Base-by-base conservation (phyloP, 306 rosid genomes). In the Cicer cuneatum region DNA sequence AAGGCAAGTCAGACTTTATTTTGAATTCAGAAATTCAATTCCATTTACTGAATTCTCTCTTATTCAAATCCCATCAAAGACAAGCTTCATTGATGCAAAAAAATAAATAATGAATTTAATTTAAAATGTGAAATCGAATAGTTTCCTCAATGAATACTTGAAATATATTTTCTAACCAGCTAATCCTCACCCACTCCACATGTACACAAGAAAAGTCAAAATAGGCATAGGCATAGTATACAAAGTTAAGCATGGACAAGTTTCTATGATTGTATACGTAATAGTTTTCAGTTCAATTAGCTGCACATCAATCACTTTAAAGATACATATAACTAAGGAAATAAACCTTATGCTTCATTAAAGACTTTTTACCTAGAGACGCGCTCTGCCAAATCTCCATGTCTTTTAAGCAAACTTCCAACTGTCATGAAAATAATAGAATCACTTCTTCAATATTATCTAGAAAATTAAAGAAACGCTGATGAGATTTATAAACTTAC, bases 351-450 rank as follows among this genome's bases (percentile, higher is more conserved):
- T 45, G 72, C 71, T 70, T 43, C 52, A 53, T 14, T 46, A 65
- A 67, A 51, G 8, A 54, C 33, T 19, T 33, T 57, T 16, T 80
- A 92, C 99, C 99, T 90, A 52, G 99, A 85, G 76, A 92, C 85
- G 49, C 96, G 99, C 84, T 95, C 96, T 0, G 90, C 66, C 84
- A 95, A 85, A 49, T 89, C 90, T 7, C 89, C 87, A 65, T 95
- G 99, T 78, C 93, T 83, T 84, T 90, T 95, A 73, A 89, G 89
- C 83, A 85, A 81, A 84, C 87, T 83, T 49, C 88, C 83, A 83
- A 89, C 98, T 92, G 89, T 58, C 59, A 85, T 21, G 69, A 1
- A 80, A 69, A 80, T 11, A 76, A 82, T n/a, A 77, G 71, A 79
- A 83, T 51, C 56, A 42, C 51, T 45, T 78, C 78, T 37, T 75